These are phyloP conservation scores for Ceratobasidium sp. DNA, from an alignment of 1,284 basidiomycete species.

Conservation along the genomic window DNA sequence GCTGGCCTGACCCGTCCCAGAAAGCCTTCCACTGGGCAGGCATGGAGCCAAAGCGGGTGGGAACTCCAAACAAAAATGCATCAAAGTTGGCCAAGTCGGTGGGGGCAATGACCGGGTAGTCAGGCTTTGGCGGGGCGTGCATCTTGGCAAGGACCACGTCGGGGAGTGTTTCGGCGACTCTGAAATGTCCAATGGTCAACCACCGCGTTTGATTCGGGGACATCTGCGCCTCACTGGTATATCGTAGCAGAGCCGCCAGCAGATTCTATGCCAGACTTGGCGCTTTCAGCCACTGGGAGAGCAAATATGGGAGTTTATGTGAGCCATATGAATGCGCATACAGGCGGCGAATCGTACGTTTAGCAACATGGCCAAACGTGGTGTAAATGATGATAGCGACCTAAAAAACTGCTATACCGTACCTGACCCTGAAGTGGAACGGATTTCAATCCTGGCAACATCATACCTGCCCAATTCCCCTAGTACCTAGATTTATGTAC, in stretches of 20 bases:
- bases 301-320: conserved; percentile 49
- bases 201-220: conserved; percentile 25
- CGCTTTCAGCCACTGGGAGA: conserved; percentile 79
- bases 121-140: conserved; percentile 62
- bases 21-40: conserved; percentile 80
- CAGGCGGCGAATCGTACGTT: conserved; percentile 63
- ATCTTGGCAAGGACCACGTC: conserved; percentile 82
- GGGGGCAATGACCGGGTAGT: conserved; percentile 79
- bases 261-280: conserved; percentile 77
- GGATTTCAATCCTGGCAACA: neutral
- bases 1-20: conserved; percentile 83
- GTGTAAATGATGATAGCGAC: conserved; percentile 87
- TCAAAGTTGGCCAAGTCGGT: conserved; percentile 76
- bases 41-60: conserved; percentile 82
- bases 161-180: conserved; percentile 87
- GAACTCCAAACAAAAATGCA: conserved; percentile 74
- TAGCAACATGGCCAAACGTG: conserved; percentile 84
- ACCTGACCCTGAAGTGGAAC: conserved; percentile 16
- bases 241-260: conserved; percentile 77
- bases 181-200: conserved; percentile 52
- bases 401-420: conserved; percentile 52
- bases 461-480: neutral
- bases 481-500: neutral
- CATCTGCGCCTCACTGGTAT: conserved; percentile 71
- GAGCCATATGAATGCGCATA: conserved; percentile 11